Percentiles rank a stretch among this genome's conserved stretches.
Conservation (phyloP, 2,329 filamentous ascomycete species). For the Phyllachora maydis region DNA sequence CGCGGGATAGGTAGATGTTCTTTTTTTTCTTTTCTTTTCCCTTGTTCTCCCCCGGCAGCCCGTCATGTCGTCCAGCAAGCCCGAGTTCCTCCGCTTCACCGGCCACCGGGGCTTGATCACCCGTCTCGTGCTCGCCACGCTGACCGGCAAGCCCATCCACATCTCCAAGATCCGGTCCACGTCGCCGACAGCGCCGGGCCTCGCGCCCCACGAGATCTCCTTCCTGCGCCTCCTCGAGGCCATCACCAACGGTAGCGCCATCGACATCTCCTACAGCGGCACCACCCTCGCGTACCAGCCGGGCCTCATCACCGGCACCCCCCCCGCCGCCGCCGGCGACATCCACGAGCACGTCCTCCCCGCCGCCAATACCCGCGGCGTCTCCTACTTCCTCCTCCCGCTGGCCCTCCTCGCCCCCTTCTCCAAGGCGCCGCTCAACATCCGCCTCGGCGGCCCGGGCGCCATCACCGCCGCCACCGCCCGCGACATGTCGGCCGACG, state of each 20-base stretch:
- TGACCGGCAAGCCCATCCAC: constrained; percentile 75
- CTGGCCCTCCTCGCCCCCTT: constrained; percentile 85
- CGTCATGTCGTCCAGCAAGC: constrained; percentile 20
- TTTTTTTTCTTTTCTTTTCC: no score
- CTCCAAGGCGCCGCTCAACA: constrained; percentile 75
- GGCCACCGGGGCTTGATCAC: constrained; percentile 67
- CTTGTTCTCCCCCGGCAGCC: constrained; percentile 5
- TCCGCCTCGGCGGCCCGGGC: constrained; percentile 74
- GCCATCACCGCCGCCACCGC: constrained; percentile 78
- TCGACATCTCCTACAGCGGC: constrained; percentile 92
- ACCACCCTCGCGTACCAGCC: constrained; percentile 85
- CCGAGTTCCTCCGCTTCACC: constrained; percentile 53
- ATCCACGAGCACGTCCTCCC: constrained; percentile 68
- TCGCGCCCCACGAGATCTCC: constrained; percentile 83
- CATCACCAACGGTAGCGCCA: constrained; percentile 82
- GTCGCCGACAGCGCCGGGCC: constrained; percentile 70
- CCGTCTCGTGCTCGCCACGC: constrained; percentile 72
- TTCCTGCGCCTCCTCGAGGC: constrained; percentile 87
- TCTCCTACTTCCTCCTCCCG: constrained; percentile 82
- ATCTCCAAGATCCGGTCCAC: constrained; percentile 85
- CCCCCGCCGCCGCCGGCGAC: constrained; percentile 56
- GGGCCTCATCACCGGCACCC: constrained; percentile 74
- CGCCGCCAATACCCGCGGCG: constrained; percentile 53
- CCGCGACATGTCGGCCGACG: constrained; percentile 82
- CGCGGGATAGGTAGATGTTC: no score